Percentiles rank a stretch among this genome's conserved stretches.
Conservation (phyloP, 805 yeast genomes). For the Teunomyces lycoperdinae region DNA sequence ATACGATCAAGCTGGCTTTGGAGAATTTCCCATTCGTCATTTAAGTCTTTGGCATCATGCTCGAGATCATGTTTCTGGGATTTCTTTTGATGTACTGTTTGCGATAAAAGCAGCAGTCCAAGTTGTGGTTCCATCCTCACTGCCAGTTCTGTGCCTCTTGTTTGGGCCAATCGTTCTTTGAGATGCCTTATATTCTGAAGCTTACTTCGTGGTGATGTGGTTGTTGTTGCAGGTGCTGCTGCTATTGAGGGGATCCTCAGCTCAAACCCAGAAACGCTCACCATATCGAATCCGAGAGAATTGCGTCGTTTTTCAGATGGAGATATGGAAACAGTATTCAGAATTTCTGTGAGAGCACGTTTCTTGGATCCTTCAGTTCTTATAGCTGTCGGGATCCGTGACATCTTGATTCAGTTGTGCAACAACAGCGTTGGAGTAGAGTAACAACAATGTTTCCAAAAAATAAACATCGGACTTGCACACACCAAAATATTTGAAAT, state of each 20-base stretch:
- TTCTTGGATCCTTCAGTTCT: slow-evolving; percentile 5
- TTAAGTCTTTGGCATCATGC: slow-evolving; percentile 6
- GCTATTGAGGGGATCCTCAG: not conserved
- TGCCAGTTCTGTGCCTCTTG: not conserved
- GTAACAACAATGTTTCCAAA: slow-evolving; percentile 1
- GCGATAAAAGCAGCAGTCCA: not conserved
- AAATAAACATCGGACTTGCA: slow-evolving; percentile 2
- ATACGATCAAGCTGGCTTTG: not conserved
- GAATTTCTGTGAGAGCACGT: slow-evolving; percentile 7
- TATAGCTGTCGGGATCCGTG: not conserved
- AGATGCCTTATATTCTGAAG: not conserved
- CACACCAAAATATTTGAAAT: not conserved
- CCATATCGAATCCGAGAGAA: slow-evolving; percentile 2
- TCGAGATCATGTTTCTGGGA: slow-evolving; percentile 6
- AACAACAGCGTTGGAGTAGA: not conserved
- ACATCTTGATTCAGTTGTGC: not conserved
- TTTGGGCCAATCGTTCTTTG: not conserved
- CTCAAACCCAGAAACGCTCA: slow-evolving; percentile 3
- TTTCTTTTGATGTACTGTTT: not conserved
- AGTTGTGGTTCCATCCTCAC: not conserved
- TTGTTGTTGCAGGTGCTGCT: not conserved
- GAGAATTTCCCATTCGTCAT: slow-evolving; percentile 10
- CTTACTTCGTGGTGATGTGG: not conserved
- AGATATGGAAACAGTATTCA: not conserved
- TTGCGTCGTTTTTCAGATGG: not conserved